phyloP scores from a whole-genome alignment of 768 basidiomycete genomes.

The Auricularia sp. region DNA sequence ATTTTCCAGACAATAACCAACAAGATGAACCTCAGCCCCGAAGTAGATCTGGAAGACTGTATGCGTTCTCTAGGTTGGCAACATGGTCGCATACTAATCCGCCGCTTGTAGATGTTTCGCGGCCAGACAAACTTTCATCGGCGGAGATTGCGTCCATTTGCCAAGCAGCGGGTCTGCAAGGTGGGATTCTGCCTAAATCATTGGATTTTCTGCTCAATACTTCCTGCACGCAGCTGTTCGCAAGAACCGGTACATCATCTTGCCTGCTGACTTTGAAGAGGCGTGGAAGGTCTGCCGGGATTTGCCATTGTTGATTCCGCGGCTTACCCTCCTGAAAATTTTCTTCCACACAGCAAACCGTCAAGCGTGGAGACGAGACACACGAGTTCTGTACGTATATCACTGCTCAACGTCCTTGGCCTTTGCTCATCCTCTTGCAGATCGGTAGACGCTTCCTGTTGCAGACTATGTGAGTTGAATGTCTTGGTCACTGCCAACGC shows the following conservation, averaged over 20 bases:
- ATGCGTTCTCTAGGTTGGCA: slow-evolving; percentile 20
- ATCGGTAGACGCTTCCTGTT: slow-evolving; percentile 17
- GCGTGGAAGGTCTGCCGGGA: slow-evolving; percentile 83
- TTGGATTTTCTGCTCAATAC: background rate
- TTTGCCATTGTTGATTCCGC: slow-evolving; percentile 11
- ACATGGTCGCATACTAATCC: slow-evolving; percentile 7
- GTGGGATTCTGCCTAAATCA: slow-evolving; percentile 25
- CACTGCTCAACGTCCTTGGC: slow-evolving; percentile 25
- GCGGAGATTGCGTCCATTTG: slow-evolving; percentile 94
- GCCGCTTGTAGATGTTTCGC: slow-evolving; percentile 66
- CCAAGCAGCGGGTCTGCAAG: slow-evolving; percentile 95
- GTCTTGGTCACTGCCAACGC: no score
- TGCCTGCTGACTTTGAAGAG: slow-evolving; percentile 96
- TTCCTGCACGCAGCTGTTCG: slow-evolving; percentile 58
- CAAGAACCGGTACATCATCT: slow-evolving; percentile 95
- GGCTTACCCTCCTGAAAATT: slow-evolving; percentile 23
- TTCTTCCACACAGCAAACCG: slow-evolving; percentile 62
- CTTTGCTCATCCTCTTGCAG: slow-evolving; percentile 12
- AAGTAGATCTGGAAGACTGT: slow-evolving; percentile 99
- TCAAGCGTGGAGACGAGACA: slow-evolving; percentile 93
- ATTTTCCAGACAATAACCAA: slow-evolving; percentile 96
- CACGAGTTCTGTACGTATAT: slow-evolving; percentile 79
- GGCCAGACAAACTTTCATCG: slow-evolving; percentile 90
- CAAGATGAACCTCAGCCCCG: slow-evolving; percentile 97
- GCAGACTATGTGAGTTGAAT: slow-evolving; percentile 21